Evolutionary conservation across 2,329 filamentous ascomycete species (phyloP), one percentile per base, ranked within the genome.

Genomic region (Geosmithia flava): DNA sequence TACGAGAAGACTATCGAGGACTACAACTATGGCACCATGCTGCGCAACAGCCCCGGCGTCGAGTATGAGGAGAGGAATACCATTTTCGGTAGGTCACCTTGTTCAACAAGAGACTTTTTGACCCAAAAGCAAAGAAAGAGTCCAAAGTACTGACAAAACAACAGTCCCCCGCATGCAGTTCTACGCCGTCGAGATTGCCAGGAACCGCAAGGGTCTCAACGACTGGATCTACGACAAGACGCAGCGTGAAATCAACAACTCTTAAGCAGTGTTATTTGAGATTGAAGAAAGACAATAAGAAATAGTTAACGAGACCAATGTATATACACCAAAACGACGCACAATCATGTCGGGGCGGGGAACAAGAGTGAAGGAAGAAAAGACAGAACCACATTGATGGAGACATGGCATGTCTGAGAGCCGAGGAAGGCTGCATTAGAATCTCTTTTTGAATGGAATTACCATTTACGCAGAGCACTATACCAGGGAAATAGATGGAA

Each of bases 1-100:
- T 98, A 96, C 65, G 89, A 97, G 70, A 90, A 95, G 68, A 91
- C 79, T 68, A 74, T 98, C n/a, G 85, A 93, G 53, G 94, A 98
- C 68, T 98, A 83, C 75, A 98, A 96, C 73, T 98, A 96, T 66
- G 93, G 93, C 49, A 96, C 93, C 33, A 90, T 98, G 77, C 65
- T 98, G 58, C 81, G 93, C 50, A 76, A 79, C 49, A 86, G 78
- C 59, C 76, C 88, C 39, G 87, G 85, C 58, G 80, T 67, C 47
- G 91, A 96, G 66, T 97, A 98, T 63, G 87, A 83, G 47, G 75
- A 94, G 68, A 74, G 95, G 49, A 87, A 84, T 48, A 95, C 89
- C 3, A 95, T 98, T 47, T 97, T 98, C 58, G 89, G 86, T 90
- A 63, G 58, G 76, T 57, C 23, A 3, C 19, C 27, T 27, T 27